Evolutionary conservation across 1,284 basidiomycete genomes (phyloP), one percentile per base, ranked within the genome.

Genomic region (Pterula multifida): DNA sequence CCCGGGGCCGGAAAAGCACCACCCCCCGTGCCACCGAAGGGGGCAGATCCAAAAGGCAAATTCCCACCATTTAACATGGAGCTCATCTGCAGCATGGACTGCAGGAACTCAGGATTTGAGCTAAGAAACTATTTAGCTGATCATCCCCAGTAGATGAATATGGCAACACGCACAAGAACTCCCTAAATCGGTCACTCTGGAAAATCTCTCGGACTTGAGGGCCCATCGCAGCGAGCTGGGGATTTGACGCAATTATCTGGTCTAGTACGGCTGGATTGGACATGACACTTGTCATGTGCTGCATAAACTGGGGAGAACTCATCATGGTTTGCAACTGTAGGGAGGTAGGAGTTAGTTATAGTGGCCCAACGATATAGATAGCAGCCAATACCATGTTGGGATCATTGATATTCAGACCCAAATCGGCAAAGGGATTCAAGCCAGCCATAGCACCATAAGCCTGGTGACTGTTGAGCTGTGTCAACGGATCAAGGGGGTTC

Each of bases 341-440:
- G 15, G 28, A 15, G 6, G 21, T 19, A 9, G 23, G 28, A 52
- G n/a, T 9, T 6, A 44, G 23, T 17, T 44, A 44, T 32, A 47
- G 36, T 48, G 2, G 48, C 46, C 50, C n/a, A 17, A 44, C 28
- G 28, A 32, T 32, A 32, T 17, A 24, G 26, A 35, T 1, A 46
- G 52, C 36, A 24, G 35, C 35, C 21, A 13, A 48, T 36, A 49
- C 87, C 78, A 93, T 88, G 62, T 95, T 94, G 1, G 90, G 91
- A 61, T 93, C 91, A 57, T 85, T 86, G 3, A 78, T 71, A 61
- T 96, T 96, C 48, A 92, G 56, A 6, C 90, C 85, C 76, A 93
- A 79, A 2, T 84, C 85, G 1, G 83, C 75, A 58, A 96, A 95
- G 0, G 92, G 91, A 60, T 95, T 94, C 61, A 92, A 72, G 2